These are phyloP conservation scores for Tremellales sp. DNA, from an alignment of 1,284 basidiomycete genomes.

Conservation along the genomic window DNA sequence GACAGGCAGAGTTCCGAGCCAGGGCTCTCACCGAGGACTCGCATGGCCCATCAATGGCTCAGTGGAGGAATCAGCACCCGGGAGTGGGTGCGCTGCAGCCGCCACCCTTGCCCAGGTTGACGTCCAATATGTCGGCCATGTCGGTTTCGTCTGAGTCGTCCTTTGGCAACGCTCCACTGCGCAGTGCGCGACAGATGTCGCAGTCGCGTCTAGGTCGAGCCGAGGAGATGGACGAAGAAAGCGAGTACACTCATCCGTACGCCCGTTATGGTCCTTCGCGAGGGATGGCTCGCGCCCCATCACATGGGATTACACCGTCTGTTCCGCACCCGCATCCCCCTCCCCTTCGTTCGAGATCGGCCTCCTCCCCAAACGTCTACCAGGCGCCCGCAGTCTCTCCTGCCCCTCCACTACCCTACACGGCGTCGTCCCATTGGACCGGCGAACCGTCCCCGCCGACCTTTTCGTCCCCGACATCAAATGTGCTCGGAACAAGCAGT, in stretches of 20 bases:
- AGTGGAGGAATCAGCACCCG: constrained; percentile 59
- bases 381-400: constrained; percentile 30
- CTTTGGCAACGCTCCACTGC: constrained; percentile 18
- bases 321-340: constrained; percentile 31
- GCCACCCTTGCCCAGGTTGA: constrained; percentile 37
- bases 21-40: constrained; percentile 71
- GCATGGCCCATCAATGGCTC: constrained; percentile 60
- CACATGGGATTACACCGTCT: constrained; percentile 23
- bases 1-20: constrained; percentile 52
- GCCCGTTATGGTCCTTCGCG: constrained; percentile 26
- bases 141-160: constrained; percentile 37
- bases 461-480: constrained; percentile 4
- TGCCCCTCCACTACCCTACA: constrained; percentile 22
- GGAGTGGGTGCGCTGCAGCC: constrained; percentile 62
- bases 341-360: constrained; percentile 48
- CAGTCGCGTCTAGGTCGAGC: constrained; percentile 28
- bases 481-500: constrained; percentile 17
- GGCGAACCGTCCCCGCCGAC: constrained; percentile 1
- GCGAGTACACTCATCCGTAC: constrained; percentile 7
- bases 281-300: constrained; percentile 35
- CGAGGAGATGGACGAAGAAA: constrained; percentile 18
- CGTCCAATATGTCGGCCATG: constrained; percentile 31
- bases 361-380: constrained; percentile 52
- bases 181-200: constrained; percentile 16
- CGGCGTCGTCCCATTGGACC: constrained; percentile 1